These are phyloP conservation scores for Porcisia deanei DNA, from an alignment of 208 protist species.

Conservation along the genomic window DNA sequence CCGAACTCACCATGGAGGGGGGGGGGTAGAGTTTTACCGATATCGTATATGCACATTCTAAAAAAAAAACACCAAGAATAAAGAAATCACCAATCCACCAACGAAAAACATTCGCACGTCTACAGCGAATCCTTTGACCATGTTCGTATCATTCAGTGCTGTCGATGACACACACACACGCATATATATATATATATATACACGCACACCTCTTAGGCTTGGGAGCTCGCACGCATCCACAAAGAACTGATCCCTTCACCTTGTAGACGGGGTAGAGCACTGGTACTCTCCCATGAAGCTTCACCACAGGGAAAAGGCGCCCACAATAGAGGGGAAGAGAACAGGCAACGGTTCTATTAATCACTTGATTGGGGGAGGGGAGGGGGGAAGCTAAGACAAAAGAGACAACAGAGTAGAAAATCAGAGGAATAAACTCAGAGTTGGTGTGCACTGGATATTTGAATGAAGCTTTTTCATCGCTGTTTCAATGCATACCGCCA, in stretches of 20 bases:
- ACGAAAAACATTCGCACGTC: background rate
- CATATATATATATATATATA: background rate
- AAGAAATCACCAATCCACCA: background rate
- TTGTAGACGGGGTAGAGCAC: too few relatives aligned
- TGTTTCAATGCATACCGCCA: background rate
- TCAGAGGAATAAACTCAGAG: background rate
- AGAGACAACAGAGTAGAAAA: background rate
- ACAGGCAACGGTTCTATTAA: too few relatives aligned
- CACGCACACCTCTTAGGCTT: too few relatives aligned
- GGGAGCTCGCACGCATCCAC: too few relatives aligned
- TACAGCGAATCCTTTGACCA: background rate
- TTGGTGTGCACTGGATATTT: background rate
- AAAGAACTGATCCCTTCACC: too few relatives aligned
- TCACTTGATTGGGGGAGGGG: too few relatives aligned
- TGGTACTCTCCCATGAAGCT: too few relatives aligned
- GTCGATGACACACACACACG: too few relatives aligned
- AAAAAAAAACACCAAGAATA: background rate
- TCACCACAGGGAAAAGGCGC: too few relatives aligned
- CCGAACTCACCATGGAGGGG: too few relatives aligned
- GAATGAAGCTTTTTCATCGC: background rate
- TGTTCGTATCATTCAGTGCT: background rate
- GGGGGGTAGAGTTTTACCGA: background rate
- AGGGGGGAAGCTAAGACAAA: background rate
- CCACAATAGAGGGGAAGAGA: too few relatives aligned
- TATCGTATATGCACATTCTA: background rate